Base-by-base conservation (phyloP, 306 rosid species). In the Lithocarpus polystachyus region DNA sequence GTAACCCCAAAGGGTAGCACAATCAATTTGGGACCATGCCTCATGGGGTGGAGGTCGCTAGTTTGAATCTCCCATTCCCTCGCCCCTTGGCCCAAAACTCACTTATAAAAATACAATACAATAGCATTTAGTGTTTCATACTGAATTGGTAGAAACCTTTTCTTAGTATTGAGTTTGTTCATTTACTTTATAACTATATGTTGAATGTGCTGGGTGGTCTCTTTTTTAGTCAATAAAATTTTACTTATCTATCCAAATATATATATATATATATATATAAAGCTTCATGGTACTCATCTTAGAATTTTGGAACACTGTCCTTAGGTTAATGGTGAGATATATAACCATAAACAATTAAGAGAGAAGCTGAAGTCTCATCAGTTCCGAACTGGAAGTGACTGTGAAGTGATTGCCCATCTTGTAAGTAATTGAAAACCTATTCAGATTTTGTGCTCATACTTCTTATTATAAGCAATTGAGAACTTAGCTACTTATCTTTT, bases 401-500 rank as follows among this genome's bases (percentile, higher is more conserved):
- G 99, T 84, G 99, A 96, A 93, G 99, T 96, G 68, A 91, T 96
- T 86, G 90, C 99, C 4, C 98, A 93, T 90, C 99, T 96, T 72
- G 99, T 95, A 88, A 91, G 98, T 90, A 76, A 77, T 74, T 6
- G 53, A 73, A 64, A 77, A 75, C 69, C 62, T 53, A 18, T 72
- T 74, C 43, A 73, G 43, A 55, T 17, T 57, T 70, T 57, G 57
- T 57, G 29, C 5, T 17, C 6, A 15, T 56, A 28, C 24, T 22
- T 56, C 17, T 8, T 59, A 14, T 72, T 28, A 5, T 68, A 35
- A 35, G 84, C 37, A 56, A 56, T 37, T 35, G 69, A 20, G 15
- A 68, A 80, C 22, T 73, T 62, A 83, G 19, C 20, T 74, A n/a
- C 20, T 70, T 68, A 74, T 79, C 74, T 75, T 87, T 84, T 76